Evolutionary conservation across 192 early-diverging fungal genomes (phyloP).

Genomic region (Dissophora ornata): DNA sequence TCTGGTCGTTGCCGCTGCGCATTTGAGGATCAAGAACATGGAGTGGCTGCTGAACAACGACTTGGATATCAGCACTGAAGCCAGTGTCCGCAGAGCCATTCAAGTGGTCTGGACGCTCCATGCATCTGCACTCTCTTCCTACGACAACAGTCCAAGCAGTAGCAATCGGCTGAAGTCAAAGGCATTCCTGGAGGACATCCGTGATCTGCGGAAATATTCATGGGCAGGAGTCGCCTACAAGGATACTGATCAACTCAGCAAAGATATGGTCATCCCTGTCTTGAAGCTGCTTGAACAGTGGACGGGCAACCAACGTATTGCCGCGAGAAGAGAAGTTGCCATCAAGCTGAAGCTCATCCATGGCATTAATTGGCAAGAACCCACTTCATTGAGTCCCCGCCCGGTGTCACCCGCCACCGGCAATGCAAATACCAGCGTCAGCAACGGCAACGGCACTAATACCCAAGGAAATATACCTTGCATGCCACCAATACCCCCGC

Average conservation of each 20-base stretch:
- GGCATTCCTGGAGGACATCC: conserved; percentile 20
- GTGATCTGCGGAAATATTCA: conserved; percentile 37
- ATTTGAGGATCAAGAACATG: conserved; percentile 42
- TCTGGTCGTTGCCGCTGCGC: conserved; percentile 33
- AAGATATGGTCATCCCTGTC: conserved; percentile 42
- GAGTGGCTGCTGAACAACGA: conserved; percentile 51
- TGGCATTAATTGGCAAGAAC: too few relatives aligned
- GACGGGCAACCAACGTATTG: conserved; percentile 19
- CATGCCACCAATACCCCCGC: too few relatives aligned
- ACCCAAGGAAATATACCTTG: too few relatives aligned
- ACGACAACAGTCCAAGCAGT: neutral
- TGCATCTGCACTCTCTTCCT: neutral
- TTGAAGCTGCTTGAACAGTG: conserved; percentile 41
- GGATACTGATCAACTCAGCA: neutral
- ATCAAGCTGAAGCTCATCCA: conserved; percentile 33
- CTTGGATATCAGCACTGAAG: conserved; percentile 31
- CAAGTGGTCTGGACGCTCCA: conserved; percentile 26
- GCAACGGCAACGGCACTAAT: too few relatives aligned
- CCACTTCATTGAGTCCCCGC: too few relatives aligned
- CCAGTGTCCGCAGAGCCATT: conserved; percentile 19
- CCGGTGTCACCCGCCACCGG: neutral
- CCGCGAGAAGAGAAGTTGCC: conserved; percentile 26
- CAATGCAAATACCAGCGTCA: neutral
- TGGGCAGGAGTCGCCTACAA: conserved; percentile 39
- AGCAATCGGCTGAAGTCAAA: conserved; percentile 8